These are phyloP conservation scores for Osmanthus fragrans DNA, from an alignment of 257 asterid species.

Conservation along the genomic window DNA sequence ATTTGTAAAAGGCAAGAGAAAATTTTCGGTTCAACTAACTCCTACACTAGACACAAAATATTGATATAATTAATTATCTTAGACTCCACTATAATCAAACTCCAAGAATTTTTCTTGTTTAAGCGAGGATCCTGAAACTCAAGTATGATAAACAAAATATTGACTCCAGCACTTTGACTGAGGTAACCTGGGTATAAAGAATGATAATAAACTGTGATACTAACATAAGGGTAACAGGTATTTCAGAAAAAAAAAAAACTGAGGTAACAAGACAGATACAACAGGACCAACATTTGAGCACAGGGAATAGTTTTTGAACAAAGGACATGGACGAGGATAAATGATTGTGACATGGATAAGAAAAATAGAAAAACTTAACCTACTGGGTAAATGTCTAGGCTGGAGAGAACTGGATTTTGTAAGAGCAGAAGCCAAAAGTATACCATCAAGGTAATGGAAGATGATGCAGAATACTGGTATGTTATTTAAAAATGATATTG, in stretches of 20 bases:
- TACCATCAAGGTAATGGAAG: background rate
- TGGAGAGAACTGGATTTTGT: background rate
- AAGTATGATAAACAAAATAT: background rate
- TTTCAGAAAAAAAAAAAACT: no score
- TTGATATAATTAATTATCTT: background rate
- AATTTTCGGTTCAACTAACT: background rate
- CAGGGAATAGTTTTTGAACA: background rate
- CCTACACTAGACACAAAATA: background rate
- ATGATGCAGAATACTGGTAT: background rate
- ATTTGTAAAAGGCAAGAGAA: background rate
- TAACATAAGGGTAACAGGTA: background rate
- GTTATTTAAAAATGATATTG: background rate
- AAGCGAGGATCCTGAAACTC: background rate
- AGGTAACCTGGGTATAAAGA: background rate
- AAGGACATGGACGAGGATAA: no score
- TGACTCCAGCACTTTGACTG: background rate
- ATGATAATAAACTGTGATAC: background rate
- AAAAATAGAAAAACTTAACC: no score
- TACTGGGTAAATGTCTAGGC: no score
- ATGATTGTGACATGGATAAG: no score
- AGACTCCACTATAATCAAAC: no score
- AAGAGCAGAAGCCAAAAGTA: background rate
- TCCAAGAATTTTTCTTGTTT: background rate
- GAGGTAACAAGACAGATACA: background rate
- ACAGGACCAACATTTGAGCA: background rate